phyloP scores from a whole-genome alignment of 1,284 basidiomycete species.

The Neonothopanus nambi region DNA sequence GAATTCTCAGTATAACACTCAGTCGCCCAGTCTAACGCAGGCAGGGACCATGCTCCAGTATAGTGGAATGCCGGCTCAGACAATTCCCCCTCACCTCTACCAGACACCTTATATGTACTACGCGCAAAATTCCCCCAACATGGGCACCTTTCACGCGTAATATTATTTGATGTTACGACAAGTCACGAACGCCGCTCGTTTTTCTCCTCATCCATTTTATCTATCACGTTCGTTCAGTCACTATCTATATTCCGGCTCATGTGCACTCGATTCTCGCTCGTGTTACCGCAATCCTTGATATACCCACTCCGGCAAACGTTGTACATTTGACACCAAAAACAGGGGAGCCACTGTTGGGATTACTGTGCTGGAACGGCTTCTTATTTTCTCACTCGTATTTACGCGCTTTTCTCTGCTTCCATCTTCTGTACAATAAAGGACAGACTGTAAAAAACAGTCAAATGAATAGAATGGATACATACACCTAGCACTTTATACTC shows the following conservation, averaged over 20 bases:
- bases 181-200: constrained; percentile 39
- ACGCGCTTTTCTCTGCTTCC: constrained; percentile 20
- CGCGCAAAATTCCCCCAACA: constrained; percentile 70
- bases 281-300: constrained; percentile 30
- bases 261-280: constrained; percentile 31
- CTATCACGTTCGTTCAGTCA: constrained; percentile 23
- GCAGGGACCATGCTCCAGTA: constrained; percentile 67
- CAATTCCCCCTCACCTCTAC: constrained; percentile 71
- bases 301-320: constrained; percentile 32
- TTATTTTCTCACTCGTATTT: constrained; percentile 22
- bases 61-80: constrained; percentile 57
- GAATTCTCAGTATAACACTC: constrained; percentile 55
- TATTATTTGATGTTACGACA: constrained; percentile 29
- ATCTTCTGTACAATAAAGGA: constrained; percentile 42
- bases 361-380: constrained; percentile 29
- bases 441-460: constrained; percentile 30
- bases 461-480: constrained; percentile 20
- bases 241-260: constrained; percentile 11
- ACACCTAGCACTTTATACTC: constrained; percentile 8
- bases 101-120: constrained; percentile 68
- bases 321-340: constrained; percentile 33
- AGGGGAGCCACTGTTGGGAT: constrained; percentile 22
- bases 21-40: constrained; percentile 59
- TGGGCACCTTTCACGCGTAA: constrained; percentile 76
- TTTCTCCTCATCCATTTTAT: constrained; percentile 23